A percentile compares a stretch with the other conserved stretches of the same genome.
Evolutionary conservation across 177 flowering plant species (phyloP).

Genomic region (Vitis hybrid): DNA sequence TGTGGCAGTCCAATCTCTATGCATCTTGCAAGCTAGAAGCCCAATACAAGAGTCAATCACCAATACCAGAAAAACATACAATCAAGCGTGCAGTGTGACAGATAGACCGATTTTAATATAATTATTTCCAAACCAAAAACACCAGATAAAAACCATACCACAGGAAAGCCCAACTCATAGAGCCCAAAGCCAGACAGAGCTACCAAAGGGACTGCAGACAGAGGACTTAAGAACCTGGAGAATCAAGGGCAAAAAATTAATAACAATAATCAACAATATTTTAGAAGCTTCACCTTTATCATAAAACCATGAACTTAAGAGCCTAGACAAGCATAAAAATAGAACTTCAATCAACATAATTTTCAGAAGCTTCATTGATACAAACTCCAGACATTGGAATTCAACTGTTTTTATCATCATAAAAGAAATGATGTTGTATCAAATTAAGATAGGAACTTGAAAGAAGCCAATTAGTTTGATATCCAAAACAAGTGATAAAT

Average conservation of each 20-base stretch:
- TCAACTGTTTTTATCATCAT: no score
- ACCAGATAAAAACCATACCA: slow-evolving; percentile 41
- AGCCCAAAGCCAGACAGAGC: slow-evolving; percentile 89
- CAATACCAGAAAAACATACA: not conserved
- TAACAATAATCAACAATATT: not conserved
- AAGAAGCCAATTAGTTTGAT: no score
- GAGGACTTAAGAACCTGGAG: slow-evolving; percentile 81
- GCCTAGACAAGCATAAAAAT: slow-evolving; percentile 41
- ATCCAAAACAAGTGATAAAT: not conserved
- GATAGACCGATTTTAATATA: not conserved
- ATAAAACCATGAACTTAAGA: slow-evolving; percentile 53
- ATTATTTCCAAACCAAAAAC: not conserved
- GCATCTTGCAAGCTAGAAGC: slow-evolving; percentile 78
- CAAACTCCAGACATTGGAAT: no score
- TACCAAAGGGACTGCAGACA: slow-evolving; percentile 85
- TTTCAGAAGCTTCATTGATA: not conserved
- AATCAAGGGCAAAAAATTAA: not conserved
- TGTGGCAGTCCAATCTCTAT: slow-evolving; percentile 93
- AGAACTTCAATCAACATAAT: not conserved
- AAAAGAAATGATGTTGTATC: no score
- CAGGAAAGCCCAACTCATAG: slow-evolving; percentile 84
- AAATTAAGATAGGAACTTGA: not conserved
- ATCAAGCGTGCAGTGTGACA: not conserved
- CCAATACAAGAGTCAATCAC: not conserved
- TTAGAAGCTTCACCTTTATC: not conserved